These are phyloP conservation scores for Globisporangium paroecandrum DNA, from an alignment of 352 stramenopile species.

Conservation along the genomic window DNA sequence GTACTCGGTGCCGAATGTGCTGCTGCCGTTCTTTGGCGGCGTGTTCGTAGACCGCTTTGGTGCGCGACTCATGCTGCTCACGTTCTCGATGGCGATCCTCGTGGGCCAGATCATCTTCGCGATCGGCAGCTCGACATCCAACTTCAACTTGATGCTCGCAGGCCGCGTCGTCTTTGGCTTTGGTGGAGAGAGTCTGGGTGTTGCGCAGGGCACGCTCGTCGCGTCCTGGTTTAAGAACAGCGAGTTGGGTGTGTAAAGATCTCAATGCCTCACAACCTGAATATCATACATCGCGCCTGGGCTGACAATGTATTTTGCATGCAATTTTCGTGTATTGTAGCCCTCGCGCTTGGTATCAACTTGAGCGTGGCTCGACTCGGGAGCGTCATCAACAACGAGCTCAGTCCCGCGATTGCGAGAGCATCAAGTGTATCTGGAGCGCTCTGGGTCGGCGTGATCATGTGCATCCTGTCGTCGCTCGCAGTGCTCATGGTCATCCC, in stretches of 20 bases:
- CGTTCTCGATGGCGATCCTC: slow-evolving; percentile 84
- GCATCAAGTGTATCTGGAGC: slow-evolving; percentile 58
- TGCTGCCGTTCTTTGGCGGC: slow-evolving; percentile 92
- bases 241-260: slow-evolving; percentile 52
- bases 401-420: slow-evolving; percentile 79
- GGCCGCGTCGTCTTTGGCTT: slow-evolving; percentile 91
- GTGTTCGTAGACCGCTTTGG: slow-evolving; percentile 89
- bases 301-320: background rate
- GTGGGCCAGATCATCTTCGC: slow-evolving; percentile 88
- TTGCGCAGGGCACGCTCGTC: slow-evolving; percentile 88
- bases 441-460: slow-evolving; percentile 83
- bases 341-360: slow-evolving; percentile 90
- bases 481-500: slow-evolving; percentile 72
- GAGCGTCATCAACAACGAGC: slow-evolving; percentile 91
- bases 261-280: background rate
- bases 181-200: slow-evolving; percentile 88
- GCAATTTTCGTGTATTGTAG: slow-evolving; percentile 22
- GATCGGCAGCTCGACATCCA: slow-evolving; percentile 72
- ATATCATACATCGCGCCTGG: background rate
- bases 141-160: slow-evolving; percentile 78
- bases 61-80: slow-evolving; percentile 74
- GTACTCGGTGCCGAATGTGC: slow-evolving; percentile 91
- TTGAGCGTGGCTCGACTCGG: slow-evolving; percentile 89
- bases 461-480: slow-evolving; percentile 73
- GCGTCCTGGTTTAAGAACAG: slow-evolving; percentile 93